Base-by-base conservation (phyloP, 1,284 basidiomycete genomes). In the Cutaneotrichosporon sp. region DNA sequence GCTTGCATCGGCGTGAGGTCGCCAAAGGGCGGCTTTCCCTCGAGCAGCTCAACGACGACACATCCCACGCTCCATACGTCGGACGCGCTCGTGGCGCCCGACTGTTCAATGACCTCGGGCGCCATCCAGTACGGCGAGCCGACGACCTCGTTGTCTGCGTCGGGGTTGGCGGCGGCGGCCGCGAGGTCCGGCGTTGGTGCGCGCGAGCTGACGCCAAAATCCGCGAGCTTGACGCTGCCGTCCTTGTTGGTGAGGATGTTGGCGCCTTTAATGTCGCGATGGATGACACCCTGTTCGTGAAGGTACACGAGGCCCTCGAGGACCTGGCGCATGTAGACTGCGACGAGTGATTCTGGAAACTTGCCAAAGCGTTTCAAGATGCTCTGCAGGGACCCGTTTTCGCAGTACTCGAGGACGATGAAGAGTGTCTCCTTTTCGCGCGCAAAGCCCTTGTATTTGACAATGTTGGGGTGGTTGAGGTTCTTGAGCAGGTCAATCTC, bases 121-220 rank as follows among this genome's bases (percentile, higher is more conserved):
- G 93, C 93, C 93, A 97, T 97, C 93, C 93, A 97, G 72, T 97
- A 97, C 7, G 93, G 93, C 64, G 89, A 93, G 14, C 92, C 93
- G 34, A 97, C 93, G 4, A 97, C 92, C 15, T 90, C 88, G 65
- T 86, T 87, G 69, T 92, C 88, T 2, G 54, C 45, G 15, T 48
- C 56, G 13, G 52, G 47, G 7, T 50, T 34, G 15, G 52, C 41
- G 12, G 52, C 52, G 1, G 55, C 54, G 3, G 51, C 56, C 1
- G 58, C 55, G 21, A 62, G 38, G 21, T 58, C 56, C 26, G 59
- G 59, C 4, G 63, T 53, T 2, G 54, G 54, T 17, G 85, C 85
- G 54, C 65, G 56, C 3, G 82, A 78, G 44, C 88, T 88, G 5
- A 96, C 92, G 52, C 91, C 91, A 70, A 96, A 96, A 76, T 96